These are phyloP conservation scores for Voacanga thouarsii DNA, from an alignment of 257 asterid genomes.

Conservation along the genomic window DNA sequence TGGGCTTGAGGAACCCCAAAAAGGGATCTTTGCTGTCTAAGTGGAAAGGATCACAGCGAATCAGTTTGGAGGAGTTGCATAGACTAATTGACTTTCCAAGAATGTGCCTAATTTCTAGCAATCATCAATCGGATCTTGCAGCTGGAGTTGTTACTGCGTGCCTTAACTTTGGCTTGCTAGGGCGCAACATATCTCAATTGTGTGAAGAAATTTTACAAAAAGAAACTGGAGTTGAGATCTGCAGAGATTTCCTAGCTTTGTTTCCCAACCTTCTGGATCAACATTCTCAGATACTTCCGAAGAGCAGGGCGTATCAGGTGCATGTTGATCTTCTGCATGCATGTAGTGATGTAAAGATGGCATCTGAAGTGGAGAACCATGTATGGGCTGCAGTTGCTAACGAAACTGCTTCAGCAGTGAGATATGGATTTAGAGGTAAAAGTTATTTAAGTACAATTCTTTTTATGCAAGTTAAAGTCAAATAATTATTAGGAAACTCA, in stretches of 20 bases:
- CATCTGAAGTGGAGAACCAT: constrained; percentile 58
- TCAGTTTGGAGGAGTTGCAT: constrained; percentile 92
- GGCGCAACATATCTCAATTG: constrained; percentile 76
- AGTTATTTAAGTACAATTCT: neutral
- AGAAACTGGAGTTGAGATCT: constrained; percentile 49
- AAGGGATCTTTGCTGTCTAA: constrained; percentile 35
- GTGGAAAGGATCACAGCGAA: constrained; percentile 68
- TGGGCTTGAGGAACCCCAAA: constrained; percentile 60
- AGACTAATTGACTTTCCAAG: constrained; percentile 70
- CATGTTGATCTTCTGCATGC: constrained; percentile 80
- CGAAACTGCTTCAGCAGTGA: constrained; percentile 94
- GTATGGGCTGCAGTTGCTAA: constrained; percentile 87
- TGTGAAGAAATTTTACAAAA: constrained; percentile 81
- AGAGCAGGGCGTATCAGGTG: constrained; percentile 86
- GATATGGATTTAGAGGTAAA: constrained; percentile 79
- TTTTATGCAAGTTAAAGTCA: neutral
- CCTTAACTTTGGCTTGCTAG: constrained; percentile 81
- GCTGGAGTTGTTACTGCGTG: constrained; percentile 75
- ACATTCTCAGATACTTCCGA: constrained; percentile 84
- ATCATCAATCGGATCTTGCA: constrained; percentile 87
- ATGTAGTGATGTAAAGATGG: constrained; percentile 57
- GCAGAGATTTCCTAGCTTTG: constrained; percentile 54
- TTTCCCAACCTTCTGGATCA: constrained; percentile 58
- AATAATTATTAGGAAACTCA: neutral
- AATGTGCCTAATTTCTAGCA: constrained; percentile 74